Conservation (phyloP, 2,329 filamentous ascomycete species). For the Aspergillus uvarum region DNA sequence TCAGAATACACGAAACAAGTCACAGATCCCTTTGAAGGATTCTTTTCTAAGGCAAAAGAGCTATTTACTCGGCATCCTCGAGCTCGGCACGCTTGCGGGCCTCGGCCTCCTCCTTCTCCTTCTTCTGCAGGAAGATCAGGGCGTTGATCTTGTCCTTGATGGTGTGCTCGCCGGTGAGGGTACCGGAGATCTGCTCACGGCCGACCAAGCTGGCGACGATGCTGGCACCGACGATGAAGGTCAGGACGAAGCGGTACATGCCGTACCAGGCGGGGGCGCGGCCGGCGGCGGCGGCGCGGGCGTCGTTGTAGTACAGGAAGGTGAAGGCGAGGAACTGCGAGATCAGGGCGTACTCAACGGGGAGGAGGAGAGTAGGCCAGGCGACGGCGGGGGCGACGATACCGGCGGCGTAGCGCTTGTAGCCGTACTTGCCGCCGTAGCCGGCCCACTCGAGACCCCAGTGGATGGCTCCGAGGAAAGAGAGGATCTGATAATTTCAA, state of each 20-base stretch:
- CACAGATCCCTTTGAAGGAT: too few species aligned
- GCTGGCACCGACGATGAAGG: conserved; percentile 79
- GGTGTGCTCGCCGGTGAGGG: conserved; percentile 35
- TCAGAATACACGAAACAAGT: neutral
- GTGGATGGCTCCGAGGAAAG: conserved; percentile 89
- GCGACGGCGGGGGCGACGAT: conserved; percentile 76
- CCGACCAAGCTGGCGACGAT: conserved; percentile 81
- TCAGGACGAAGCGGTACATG: conserved; percentile 88
- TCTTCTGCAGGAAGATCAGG: conserved; percentile 50
- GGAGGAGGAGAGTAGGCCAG: conserved; percentile 86
- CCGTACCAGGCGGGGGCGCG: conserved; percentile 85
- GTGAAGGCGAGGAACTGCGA: conserved; percentile 83
- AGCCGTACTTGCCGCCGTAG: conserved; percentile 66
- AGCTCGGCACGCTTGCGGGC: conserved; percentile 34
- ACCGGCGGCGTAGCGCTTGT: conserved; percentile 79
- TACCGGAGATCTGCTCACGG: conserved; percentile 68
- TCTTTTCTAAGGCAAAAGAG: neutral
- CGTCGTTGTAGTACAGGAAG: conserved; percentile 81
- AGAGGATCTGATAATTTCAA: conserved; percentile 65
- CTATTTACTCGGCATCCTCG: conserved; percentile 35
- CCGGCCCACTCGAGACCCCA: conserved; percentile 87
- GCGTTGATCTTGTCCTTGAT: conserved; percentile 53
- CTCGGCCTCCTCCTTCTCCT: conserved; percentile 47
- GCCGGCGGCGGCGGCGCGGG: conserved; percentile 68
- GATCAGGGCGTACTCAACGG: conserved; percentile 80